Evolutionary conservation across 2,329 filamentous ascomycete species (phyloP), one percentile per base, ranked within the genome.

Genomic region (Mycogone perniciosa): DNA sequence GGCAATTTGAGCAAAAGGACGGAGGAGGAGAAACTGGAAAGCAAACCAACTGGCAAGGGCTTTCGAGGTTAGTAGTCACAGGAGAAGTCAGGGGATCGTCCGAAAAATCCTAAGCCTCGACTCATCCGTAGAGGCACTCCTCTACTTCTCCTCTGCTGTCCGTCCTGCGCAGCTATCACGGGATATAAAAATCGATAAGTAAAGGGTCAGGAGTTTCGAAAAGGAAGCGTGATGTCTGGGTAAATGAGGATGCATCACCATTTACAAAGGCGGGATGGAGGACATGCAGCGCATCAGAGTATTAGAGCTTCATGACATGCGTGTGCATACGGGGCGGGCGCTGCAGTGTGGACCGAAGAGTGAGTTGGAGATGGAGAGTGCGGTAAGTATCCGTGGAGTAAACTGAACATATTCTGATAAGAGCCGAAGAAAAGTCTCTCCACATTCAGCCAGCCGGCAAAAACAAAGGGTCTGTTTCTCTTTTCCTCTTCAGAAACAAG

Each of bases 41-140:
- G 47, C 47, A 10, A 11, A 37, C 47, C 47, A 44, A 41, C 47
- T 50, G 47, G 47, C 11, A 30, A 35, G 33, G 13, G 33, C 34
- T 9, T 37, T 27, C n/a, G 40, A 33, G 4, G 40, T 27, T 44
- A 27, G n/a, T 11, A n/a, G 33, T 30, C 47, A 49, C 29, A 38
- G 38, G 47, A 13, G 6, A 11, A 33, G 7, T 30, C 27, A 20
- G 9, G 41, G 11, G 31, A 11, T 13, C 26, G 30, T 27, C 34
- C 7, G 13, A 9, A 42, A 13, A 10, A 33, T 44, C 37, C 48
- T 9, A 44, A 13, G 33, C 31, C 40, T 33, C 6, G 41, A 20
- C 26, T 35, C 31, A 11, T 50, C 30, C 13, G 39, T 20, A 38
- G 35, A 44, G 29, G 30, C 33, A 29, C 7, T 13, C 31, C 45